Percentiles rank a stretch among this genome's conserved stretches.
Conservation (phyloP, 805 yeast species). For the Saturnispora hagleri region DNA sequence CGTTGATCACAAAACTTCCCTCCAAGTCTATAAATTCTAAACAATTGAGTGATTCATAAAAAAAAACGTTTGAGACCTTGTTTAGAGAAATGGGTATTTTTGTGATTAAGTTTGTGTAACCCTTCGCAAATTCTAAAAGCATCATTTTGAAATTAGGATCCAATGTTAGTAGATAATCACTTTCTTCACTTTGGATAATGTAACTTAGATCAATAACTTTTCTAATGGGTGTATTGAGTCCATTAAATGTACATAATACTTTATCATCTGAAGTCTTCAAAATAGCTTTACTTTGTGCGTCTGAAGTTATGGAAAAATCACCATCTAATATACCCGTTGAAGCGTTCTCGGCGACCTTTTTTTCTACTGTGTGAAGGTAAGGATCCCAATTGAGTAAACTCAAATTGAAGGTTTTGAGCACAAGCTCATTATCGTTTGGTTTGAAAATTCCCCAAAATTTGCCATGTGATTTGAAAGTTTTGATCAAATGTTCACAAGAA, state of each 20-base stretch:
- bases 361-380: neutral
- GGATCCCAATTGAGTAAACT: neutral
- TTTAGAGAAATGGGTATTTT: conserved; percentile 1
- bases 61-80: conserved; percentile 4
- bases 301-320: conserved; percentile 1
- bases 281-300: neutral
- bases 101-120: neutral
- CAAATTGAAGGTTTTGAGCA: neutral
- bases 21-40: conserved; percentile 8
- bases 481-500: neutral
- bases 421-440: neutral
- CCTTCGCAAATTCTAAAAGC: conserved; percentile 4
- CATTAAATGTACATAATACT: conserved; percentile 7
- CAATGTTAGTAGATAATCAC: conserved; percentile 10
- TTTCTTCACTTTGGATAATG: conserved; percentile 6
- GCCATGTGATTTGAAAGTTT: conserved; percentile 6
- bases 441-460: conserved; percentile 4
- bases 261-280: neutral
- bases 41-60: conserved; percentile 7
- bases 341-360: too few relatives aligned
- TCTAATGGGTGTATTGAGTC: neutral
- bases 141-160: conserved; percentile 7
- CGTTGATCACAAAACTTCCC: conserved; percentile 1
- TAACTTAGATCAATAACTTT: conserved; percentile 9
- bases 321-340: conserved; percentile 1